Percentiles rank a stretch among this genome's conserved stretches.
phyloP scores from a whole-genome alignment of 768 basidiomycete genomes.

The Agaricus subrufescens region DNA sequence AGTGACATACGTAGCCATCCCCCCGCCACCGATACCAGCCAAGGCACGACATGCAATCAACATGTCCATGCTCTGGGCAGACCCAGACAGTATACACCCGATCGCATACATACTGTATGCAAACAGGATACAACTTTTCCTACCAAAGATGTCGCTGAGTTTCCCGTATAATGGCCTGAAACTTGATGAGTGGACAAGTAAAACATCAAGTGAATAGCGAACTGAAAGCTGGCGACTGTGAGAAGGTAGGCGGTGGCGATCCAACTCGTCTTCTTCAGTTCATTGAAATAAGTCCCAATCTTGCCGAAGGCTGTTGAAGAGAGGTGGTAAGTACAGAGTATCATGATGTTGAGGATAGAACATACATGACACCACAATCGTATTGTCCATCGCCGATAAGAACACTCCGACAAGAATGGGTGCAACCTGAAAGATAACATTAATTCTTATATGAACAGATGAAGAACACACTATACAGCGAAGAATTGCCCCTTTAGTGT shows the following conservation, averaged over 20 bases:
- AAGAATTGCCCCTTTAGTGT: neutral
- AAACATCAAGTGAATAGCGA: slow-evolving; percentile 6
- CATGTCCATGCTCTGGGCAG: slow-evolving; percentile 49
- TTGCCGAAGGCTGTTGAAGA: slow-evolving; percentile 37
- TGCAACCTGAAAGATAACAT: neutral
- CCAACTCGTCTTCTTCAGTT: slow-evolving; percentile 64
- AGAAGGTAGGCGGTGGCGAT: slow-evolving; percentile 61
- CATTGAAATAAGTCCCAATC: slow-evolving; percentile 54
- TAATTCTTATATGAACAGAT: neutral
- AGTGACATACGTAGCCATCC: slow-evolving; percentile 52
- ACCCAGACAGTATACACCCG: slow-evolving; percentile 49
- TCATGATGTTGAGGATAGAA: neutral
- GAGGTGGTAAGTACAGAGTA: neutral
- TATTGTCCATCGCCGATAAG: slow-evolving; percentile 12
- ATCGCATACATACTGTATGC: slow-evolving; percentile 50
- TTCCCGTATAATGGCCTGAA: slow-evolving; percentile 60
- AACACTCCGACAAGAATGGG: slow-evolving; percentile 13
- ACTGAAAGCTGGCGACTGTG: slow-evolving; percentile 60
- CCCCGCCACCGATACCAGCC: slow-evolving; percentile 58
- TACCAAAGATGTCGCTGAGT: slow-evolving; percentile 60
- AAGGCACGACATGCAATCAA: slow-evolving; percentile 50
- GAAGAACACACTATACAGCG: neutral
- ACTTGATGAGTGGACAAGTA: neutral
- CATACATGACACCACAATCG: slow-evolving; percentile 13
- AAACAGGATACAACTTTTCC: slow-evolving; percentile 52